phyloP scores from a whole-genome alignment of 257 asterid genomes.

The Petunia secreta region DNA sequence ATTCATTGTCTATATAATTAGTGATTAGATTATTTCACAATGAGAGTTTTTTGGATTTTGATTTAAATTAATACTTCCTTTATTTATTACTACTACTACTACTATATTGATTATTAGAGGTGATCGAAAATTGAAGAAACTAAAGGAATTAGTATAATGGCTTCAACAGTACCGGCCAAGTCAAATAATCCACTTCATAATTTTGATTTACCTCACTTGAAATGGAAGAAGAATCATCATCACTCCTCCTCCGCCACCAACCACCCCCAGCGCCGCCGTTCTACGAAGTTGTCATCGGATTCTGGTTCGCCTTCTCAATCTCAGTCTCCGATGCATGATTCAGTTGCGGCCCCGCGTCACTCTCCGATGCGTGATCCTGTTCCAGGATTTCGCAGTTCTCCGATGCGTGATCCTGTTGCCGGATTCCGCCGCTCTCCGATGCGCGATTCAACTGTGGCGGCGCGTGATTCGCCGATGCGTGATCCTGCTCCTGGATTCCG shows the following conservation, averaged over 20 bases:
- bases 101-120: too few species aligned
- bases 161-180: slow-evolving; percentile 61
- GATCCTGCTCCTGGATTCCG: not conserved
- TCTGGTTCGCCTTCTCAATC: slow-evolving; percentile 14
- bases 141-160: slow-evolving; percentile 28
- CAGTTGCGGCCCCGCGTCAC: not conserved
- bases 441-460: not conserved
- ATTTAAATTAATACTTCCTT: not conserved
- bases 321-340: slow-evolving; percentile 18
- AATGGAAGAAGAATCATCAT: slow-evolving; percentile 62
- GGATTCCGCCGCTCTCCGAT: not conserved
- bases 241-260: slow-evolving; percentile 31
- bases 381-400: not conserved
- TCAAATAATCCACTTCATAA: slow-evolving; percentile 68
- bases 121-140: not conserved
- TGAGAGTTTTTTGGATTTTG: slow-evolving; percentile 1
- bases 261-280: slow-evolving; percentile 57
- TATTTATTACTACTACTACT: not conserved
- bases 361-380: not conserved
- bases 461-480: not conserved
- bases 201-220: slow-evolving; percentile 61
- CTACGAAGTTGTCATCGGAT: slow-evolving; percentile 35
- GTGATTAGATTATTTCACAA: not conserved
- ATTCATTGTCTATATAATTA: not conserved
- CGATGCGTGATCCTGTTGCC: not conserved